These are phyloP conservation scores for Kondoa subrosea DNA, from an alignment of 768 basidiomycete genomes.

Conservation along the genomic window DNA sequence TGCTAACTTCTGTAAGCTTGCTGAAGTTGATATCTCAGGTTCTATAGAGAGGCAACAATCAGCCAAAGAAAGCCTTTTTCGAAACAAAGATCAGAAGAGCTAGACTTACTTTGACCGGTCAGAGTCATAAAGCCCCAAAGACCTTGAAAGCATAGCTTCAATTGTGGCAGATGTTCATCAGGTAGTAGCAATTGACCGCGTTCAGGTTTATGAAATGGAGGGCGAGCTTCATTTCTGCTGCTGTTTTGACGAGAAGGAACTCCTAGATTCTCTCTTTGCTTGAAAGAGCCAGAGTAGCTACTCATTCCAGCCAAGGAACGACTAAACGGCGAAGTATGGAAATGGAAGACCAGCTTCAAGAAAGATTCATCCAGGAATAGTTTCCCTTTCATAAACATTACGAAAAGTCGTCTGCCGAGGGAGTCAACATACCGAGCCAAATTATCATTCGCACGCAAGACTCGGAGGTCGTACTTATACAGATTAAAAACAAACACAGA, in stretches of 20 bases:
- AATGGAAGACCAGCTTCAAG: neutral
- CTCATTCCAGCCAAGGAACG: neutral
- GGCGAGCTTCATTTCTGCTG: neutral
- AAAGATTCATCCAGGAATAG: neutral
- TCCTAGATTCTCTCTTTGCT: neutral
- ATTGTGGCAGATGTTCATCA: neutral
- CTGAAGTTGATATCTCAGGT: neutral
- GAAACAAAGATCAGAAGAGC: no score
- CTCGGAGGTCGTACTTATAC: no score
- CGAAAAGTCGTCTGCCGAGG: no score
- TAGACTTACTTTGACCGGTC: neutral
- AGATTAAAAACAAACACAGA: no score
- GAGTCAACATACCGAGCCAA: no score
- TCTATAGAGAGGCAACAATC: neutral
- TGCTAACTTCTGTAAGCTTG: neutral
- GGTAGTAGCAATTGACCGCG: neutral
- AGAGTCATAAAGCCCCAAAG: neutral
- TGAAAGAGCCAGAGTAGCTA: conserved; percentile 5
- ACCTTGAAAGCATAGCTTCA: neutral
- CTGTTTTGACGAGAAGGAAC: neutral
- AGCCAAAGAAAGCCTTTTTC: neutral
- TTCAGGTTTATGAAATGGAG: neutral
- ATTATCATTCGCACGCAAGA: no score
- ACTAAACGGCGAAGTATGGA: neutral
- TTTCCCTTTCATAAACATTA: neutral